Conservation (phyloP, 1,139 yeast species). For the Kurtzmaniella quercitrusa region DNA sequence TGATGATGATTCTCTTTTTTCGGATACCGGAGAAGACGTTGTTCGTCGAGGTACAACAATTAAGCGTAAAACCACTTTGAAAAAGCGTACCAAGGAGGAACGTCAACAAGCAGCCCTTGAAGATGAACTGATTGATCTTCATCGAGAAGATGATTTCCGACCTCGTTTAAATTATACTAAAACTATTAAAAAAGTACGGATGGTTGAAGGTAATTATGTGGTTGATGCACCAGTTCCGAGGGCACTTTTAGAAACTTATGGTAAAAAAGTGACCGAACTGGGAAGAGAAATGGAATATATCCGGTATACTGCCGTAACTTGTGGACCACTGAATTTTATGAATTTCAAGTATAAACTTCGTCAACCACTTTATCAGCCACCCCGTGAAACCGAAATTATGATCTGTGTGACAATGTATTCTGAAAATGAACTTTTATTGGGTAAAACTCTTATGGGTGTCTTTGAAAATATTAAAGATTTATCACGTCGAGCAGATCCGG, state of each 20-base stretch:
- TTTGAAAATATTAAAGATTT: constrained; percentile 69
- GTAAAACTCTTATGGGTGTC: constrained; percentile 71
- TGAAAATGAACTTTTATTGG: constrained; percentile 70
- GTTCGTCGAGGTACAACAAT: constrained; percentile 33
- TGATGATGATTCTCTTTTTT: constrained; percentile 43
- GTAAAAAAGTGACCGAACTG: constrained; percentile 41
- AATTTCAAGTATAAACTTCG: constrained; percentile 59
- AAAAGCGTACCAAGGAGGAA: constrained; percentile 12
- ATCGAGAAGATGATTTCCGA: constrained; percentile 32
- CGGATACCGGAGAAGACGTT: constrained; percentile 40
- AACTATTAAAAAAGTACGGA: constrained; percentile 48
- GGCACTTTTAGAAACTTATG: constrained; percentile 52
- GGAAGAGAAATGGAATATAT: constrained; percentile 68
- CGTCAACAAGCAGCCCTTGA: constrained; percentile 3
- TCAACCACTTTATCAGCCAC: constrained; percentile 62
- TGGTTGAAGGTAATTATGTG: constrained; percentile 70
- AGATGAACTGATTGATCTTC: background rate
- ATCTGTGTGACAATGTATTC: constrained; percentile 78
- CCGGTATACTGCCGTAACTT: constrained; percentile 80
- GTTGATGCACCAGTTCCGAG: constrained; percentile 76
- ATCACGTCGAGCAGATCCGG: constrained; percentile 51
- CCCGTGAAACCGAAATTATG: constrained; percentile 68
- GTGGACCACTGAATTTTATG: constrained; percentile 66
- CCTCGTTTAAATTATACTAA: constrained; percentile 44
- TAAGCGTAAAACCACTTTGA: constrained; percentile 19